Base-by-base conservation (phyloP, 2,329 filamentous ascomycete species). In the Herpotrichia juniperi region DNA sequence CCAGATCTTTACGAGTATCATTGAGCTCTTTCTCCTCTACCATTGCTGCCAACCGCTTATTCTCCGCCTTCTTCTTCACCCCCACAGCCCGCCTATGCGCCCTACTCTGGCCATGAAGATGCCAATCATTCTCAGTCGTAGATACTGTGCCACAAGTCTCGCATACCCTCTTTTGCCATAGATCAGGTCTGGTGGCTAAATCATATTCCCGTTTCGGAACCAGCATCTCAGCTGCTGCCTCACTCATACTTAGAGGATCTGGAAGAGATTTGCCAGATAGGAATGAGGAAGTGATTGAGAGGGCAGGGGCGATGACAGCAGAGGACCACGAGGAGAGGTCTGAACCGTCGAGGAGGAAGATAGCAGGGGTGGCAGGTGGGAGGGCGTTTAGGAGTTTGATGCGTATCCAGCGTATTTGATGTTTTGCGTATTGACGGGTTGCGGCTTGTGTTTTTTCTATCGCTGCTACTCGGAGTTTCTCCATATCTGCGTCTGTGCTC, bases 351-450 rank as follows among this genome's bases (percentile, higher is more conserved):
- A 97, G 75, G 1, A 97, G 75, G 69, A 90, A 97, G 1, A 97
- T 77, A 30, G 78, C 83, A 19, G 82, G 72, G 2, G 75, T 79
- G 30, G 83, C 79, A 16, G 84, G 81, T 31, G 77, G 79, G 24
- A 94, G 76, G 1, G 87, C 84, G 9, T 87, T 86, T 35, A 94
- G 81, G 22, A 96, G 82, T 67, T 96, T 96, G 60, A 88, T 84
- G 14, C 88, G 84, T 49, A 97, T 96, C 91, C 93, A 99, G 52
- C 87, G 85, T 16, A 90, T 78, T 71, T 99, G 94, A 7, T 88
- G 85, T 54, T 86, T 89, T 2, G 93, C 90, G 67, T 99, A 99
- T 61, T 93, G 91, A 9, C 91, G 83, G 0, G 93, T 99, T 2
- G 90, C 90, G 4, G 85, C 83, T 69, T 96, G 91, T 57, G 91